Evolutionary conservation across 257 asterid species (phyloP).

Genomic region (Fraxinus quadrangulata): DNA sequence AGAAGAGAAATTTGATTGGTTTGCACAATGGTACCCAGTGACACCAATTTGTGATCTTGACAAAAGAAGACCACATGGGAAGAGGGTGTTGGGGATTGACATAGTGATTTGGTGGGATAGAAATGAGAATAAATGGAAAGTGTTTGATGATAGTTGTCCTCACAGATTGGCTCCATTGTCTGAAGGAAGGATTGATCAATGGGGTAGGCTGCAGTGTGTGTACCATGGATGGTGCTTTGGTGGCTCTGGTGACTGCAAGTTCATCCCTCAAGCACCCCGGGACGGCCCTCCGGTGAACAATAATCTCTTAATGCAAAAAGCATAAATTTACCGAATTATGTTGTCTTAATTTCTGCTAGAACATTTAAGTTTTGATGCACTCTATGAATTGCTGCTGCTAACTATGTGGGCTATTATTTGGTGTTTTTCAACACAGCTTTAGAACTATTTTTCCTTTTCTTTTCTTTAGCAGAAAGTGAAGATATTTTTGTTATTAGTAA

Average conservation of each 20-base stretch:
- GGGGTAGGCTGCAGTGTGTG: constrained; percentile 92
- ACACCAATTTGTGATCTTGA: constrained; percentile 79
- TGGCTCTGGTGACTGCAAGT: constrained; percentile 80
- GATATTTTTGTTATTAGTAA: background rate
- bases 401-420: background rate
- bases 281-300: constrained; percentile 75
- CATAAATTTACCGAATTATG: background rate
- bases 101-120: constrained; percentile 83
- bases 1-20: constrained; percentile 74
- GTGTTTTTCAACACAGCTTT: background rate
- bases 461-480: background rate
- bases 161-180: constrained; percentile 85
- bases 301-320: background rate
- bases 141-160: constrained; percentile 83
- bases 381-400: background rate
- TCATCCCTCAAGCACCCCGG: constrained; percentile 85
- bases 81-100: constrained; percentile 72
- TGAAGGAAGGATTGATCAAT: constrained; percentile 89
- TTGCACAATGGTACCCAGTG: constrained; percentile 84
- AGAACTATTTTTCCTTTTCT: background rate
- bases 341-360: constrained; percentile 2
- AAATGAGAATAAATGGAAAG: constrained; percentile 77
- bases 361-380: background rate
- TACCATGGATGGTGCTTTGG: constrained; percentile 93
- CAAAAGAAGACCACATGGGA: constrained; percentile 80